Conservation (phyloP, 345 rosid genomes). For the Sapria himalayana region DNA sequence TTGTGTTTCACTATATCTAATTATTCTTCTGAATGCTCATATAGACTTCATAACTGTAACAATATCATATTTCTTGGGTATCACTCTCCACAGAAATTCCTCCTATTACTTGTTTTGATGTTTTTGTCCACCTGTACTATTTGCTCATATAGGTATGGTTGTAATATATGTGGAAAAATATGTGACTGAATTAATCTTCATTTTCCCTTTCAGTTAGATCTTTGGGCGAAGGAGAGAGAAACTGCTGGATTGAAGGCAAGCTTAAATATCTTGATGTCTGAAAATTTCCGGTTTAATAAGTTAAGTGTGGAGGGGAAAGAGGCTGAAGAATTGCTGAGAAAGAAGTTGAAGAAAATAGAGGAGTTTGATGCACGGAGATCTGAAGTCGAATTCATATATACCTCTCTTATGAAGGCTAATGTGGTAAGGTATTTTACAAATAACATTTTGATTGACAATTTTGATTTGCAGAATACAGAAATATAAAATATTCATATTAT, state of each 20-base stretch:
- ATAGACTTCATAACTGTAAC: too few species aligned
- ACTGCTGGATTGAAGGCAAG: conserved; percentile 70
- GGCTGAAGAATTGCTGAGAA: conserved; percentile 67
- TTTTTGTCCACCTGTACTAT: neutral
- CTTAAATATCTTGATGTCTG: conserved; percentile 60
- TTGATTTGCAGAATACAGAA: too few species aligned
- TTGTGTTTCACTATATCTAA: too few species aligned
- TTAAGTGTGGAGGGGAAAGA: conserved; percentile 84
- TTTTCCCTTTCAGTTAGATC: conserved; percentile 41
- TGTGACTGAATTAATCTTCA: conserved; percentile 8
- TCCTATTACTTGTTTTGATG: neutral
- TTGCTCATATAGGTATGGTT: neutral
- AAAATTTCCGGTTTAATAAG: conserved; percentile 56
- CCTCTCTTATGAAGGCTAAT: conserved; percentile 64
- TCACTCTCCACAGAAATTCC: too few species aligned
- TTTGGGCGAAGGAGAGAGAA: conserved; percentile 93
- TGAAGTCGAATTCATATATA: conserved; percentile 70
- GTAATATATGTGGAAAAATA: conserved; percentile 6
- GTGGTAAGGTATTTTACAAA: conserved; percentile 25
- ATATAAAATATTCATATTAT: too few species aligned
- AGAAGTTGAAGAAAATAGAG: conserved; percentile 93
- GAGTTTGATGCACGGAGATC: conserved; percentile 84
- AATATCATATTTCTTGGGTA: too few species aligned
- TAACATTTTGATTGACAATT: conserved; percentile 1
- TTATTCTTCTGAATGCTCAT: too few species aligned